phyloP scores from a whole-genome alignment of 2,329 filamentous ascomycete species.

The Colletotrichum eremochloae region DNA sequence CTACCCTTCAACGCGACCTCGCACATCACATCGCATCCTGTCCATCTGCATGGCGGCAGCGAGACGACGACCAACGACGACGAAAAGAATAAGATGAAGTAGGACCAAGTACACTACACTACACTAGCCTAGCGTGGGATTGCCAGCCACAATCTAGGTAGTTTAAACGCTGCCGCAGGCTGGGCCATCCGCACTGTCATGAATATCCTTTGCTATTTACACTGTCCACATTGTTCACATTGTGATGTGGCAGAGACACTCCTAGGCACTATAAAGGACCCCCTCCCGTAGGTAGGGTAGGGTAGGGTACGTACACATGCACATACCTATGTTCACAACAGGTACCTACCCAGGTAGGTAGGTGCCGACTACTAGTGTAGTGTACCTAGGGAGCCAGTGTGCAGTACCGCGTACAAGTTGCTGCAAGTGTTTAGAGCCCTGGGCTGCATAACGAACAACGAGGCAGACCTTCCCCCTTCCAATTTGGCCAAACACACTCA shows the following conservation, averaged over 20 bases:
- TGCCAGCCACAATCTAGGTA: conserved; percentile 8
- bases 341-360: no score
- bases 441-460: conserved; percentile 38
- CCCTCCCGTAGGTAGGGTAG: not conserved
- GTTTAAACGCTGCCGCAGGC: not conserved
- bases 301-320: conserved; percentile 27
- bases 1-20: not conserved
- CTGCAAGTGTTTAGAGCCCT: conserved; percentile 37
- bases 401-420: no score
- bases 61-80: not conserved
- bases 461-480: conserved; percentile 27
- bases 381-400: no score
- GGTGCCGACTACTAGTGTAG: no score
- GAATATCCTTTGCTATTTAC: not conserved
- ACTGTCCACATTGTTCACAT: not conserved
- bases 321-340: not conserved
- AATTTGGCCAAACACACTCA: not conserved
- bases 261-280: not conserved
- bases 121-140: conserved; percentile 5
- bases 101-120: no score
- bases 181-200: conserved; percentile 1
- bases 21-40: not conserved
- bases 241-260: not conserved
- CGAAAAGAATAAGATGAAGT: not conserved
- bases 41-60: conserved; percentile 14